Percentiles rank a stretch among this genome's conserved stretches.
Evolutionary conservation across 83 land plant species (phyloP).

Genomic region (Picea abies): DNA sequence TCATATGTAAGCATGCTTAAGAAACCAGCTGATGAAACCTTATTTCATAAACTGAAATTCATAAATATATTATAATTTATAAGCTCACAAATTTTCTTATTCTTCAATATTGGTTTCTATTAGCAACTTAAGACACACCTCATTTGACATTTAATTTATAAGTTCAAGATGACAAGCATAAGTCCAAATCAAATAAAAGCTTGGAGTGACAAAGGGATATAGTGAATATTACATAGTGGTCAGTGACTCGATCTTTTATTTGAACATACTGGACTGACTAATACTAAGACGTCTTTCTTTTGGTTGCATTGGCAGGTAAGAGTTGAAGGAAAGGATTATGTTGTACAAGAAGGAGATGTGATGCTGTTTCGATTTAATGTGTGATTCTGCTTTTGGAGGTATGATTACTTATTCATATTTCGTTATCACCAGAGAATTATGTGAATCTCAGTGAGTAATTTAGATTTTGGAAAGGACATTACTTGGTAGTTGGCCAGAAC

Average conservation of each 20-base stretch:
- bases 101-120: neutral
- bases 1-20: neutral
- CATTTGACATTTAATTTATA: constrained; percentile 7
- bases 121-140: neutral
- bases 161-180: neutral
- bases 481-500: no score
- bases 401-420: neutral
- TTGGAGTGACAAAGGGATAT: neutral
- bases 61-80: neutral
- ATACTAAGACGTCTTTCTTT: neutral
- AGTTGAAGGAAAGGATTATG: constrained; percentile 93
- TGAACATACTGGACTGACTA: neutral
- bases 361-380: constrained; percentile 98
- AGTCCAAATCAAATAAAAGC: neutral
- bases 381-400: constrained; percentile 15
- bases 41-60: neutral
- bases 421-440: neutral
- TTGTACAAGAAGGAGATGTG: constrained; percentile 97
- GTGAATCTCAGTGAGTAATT: neutral
- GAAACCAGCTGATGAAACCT: neutral
- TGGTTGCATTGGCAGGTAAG: constrained; percentile 66
- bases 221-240: neutral
- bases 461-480: no score
- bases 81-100: neutral
- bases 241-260: neutral